Base-by-base conservation (phyloP, 2,329 filamentous ascomycete species). In the Arachnopeziza araneosa region DNA sequence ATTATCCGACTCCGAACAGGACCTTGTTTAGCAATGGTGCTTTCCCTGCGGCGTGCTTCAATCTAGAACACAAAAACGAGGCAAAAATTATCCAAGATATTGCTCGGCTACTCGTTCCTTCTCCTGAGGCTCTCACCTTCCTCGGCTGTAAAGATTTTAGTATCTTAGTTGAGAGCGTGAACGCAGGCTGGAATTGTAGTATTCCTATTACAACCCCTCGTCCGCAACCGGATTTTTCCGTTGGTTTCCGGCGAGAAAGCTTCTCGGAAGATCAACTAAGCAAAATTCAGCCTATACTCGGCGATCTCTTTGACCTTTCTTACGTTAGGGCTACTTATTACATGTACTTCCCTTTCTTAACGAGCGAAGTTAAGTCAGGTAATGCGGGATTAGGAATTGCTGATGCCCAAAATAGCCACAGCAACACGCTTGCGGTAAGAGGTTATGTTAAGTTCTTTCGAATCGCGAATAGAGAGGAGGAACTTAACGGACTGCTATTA, bases 261-360 rank as follows among this genome's bases (percentile, higher is more conserved):
- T 55, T 55, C 24, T 30, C 19, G 19, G 23, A 55, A 32, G 53
- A 55, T 36, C 24, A 55, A 26, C 26, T 55, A 17, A 55, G 32
- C n/a, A 55, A 44, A 23, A 5, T 55, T 21, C 9, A 44, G 26
- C 53, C 53, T 32, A 32, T 55, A 32, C 8, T 60, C 36, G 55
- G 55, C 51, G 51, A 57, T 3, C 7, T 57, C 30, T 2, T 26
- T 36, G 64, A 70, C 3, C 75, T 72, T 36, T 60, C 59, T n/a
- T 52, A 21, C 1, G 79, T 80, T 57, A 76, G 77, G 70, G 75
- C 68, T 17, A 81, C 77, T 21, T 76, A 73, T 58, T 69, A 75
- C 9, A 79, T 81, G 72, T 77, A 75, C 70, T 80, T 82, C 63
- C 77, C 77, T 2, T 81, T 80, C 63, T 69, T 81, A 0, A 75